Evolutionary conservation across 2,329 filamentous ascomycete species (phyloP).

Genomic region (Ceratocystis albifundus): DNA sequence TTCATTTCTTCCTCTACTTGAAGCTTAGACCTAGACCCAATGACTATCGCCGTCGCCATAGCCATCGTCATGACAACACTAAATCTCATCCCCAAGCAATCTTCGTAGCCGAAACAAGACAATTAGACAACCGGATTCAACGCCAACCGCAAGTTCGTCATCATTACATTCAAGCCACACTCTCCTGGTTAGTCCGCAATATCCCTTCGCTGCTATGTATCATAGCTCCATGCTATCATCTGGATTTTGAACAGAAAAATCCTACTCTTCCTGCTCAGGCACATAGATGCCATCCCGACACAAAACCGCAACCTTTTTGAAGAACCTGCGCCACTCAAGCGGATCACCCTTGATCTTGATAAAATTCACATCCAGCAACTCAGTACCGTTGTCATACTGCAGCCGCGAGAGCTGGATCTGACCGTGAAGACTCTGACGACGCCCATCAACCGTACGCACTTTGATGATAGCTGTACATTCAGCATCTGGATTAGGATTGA

Average conservation of each 20-base stretch:
- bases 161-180: not conserved
- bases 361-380: constrained; percentile 75
- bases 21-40: too few relatives aligned
- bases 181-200: not conserved
- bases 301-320: constrained; percentile 84
- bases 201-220: not conserved
- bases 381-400: constrained; percentile 43
- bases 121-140: not conserved
- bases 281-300: constrained; percentile 73
- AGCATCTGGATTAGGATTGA: constrained; percentile 29
- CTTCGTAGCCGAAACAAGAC: not conserved
- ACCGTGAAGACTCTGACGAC: constrained; percentile 61
- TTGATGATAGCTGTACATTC: constrained; percentile 47
- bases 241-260: not conserved
- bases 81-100: too few relatives aligned
- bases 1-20: too few relatives aligned
- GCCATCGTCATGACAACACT: too few relatives aligned
- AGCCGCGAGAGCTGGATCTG: constrained; percentile 62
- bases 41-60: too few relatives aligned
- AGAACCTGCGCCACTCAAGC: constrained; percentile 89
- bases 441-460: constrained; percentile 61
- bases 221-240: not conserved
- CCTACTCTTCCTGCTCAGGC: constrained; percentile 30
- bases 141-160: not conserved
- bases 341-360: constrained; percentile 93